phyloP scores from a whole-genome alignment of 768 basidiomycete species.

The Dendrothele bispora region DNA sequence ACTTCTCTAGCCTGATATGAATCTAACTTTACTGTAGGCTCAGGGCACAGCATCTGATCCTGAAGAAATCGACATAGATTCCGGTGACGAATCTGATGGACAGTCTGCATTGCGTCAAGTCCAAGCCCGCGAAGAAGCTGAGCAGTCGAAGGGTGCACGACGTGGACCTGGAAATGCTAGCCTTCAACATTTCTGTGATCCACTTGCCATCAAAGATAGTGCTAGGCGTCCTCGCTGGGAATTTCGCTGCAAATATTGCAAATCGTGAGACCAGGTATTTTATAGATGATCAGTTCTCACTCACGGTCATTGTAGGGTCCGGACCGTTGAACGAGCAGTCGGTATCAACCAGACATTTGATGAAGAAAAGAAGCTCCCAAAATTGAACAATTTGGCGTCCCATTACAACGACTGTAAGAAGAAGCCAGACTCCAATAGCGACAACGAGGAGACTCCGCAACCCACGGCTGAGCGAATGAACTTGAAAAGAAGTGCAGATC shows the following conservation, averaged over 20 bases:
- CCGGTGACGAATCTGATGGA: slow-evolving; percentile 1
- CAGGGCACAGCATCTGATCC: too few relatives aligned
- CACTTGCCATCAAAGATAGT: not conserved
- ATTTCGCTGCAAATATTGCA: slow-evolving; percentile 13
- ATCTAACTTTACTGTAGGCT: too few relatives aligned
- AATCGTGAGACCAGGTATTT: not conserved
- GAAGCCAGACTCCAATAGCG: slow-evolving; percentile 1
- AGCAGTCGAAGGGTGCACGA: slow-evolving; percentile 1
- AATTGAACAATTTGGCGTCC: slow-evolving; percentile 12
- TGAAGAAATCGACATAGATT: not conserved
- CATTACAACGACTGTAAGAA: slow-evolving; percentile 3
- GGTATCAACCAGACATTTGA: slow-evolving; percentile 7
- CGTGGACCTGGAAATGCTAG: not conserved
- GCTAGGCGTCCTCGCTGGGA: slow-evolving; percentile 7
- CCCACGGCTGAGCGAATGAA: not conserved
- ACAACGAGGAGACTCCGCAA: not conserved
- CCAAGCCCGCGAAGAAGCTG: not conserved
- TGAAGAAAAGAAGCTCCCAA: slow-evolving; percentile 10
- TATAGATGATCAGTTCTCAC: not conserved
- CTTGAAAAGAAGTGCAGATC: slow-evolving; percentile 9
- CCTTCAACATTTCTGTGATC: not conserved
- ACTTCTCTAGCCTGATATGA: too few relatives aligned
- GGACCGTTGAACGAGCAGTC: slow-evolving; percentile 6
- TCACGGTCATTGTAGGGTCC: slow-evolving; percentile 1
- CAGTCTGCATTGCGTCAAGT: slow-evolving; percentile 2